Evolutionary conservation across 768 basidiomycete genomes (phyloP), one percentile per base, ranked within the genome.

Genomic region (Mycena floridula): DNA sequence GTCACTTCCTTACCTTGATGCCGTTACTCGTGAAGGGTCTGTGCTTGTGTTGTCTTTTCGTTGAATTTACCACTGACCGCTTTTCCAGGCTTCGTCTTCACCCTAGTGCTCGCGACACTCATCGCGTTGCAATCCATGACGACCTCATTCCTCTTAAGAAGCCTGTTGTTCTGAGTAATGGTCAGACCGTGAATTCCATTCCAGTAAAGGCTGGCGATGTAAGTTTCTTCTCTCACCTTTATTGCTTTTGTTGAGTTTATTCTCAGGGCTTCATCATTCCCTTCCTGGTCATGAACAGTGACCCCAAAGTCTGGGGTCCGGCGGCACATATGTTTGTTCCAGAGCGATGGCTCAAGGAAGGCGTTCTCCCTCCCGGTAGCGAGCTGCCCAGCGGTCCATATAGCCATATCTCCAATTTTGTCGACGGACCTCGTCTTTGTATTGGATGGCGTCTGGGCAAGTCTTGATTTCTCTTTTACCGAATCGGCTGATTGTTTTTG

Each of bases 241-340:
- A n/a, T n/a, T n/a, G n/a, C n/a, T n/a, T n/a, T n/a, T n/a, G n/a
- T n/a, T n/a, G n/a, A n/a, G n/a, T n/a, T 13, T 39, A 13, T 21
- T 12, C 27, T 24, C 39, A 47, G 46, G 23, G 16, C 41, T 42
- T 42, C 26, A 28, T 21, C n/a, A 21, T 42, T 5, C 26, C 41
- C 16, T 42, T 25, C n/a, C 27, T 36, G 18, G 49, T 27, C 24
- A 37, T 51, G 18, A 50, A 51, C 18, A 44, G 30, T 13, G 28
- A 49, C 35, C 48, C 48, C 5, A 38, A 23, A 5, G 37, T 51
- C 7, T 51, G 49, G 49, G 50, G 50, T 24, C 37, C 50, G 27
- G 49, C 45, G 25, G 44, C 43, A 4, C 23, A 36, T 25, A 13
- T 25, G 21, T 52, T 52, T 43, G 23, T 23, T 15, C 44, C 50